These are phyloP conservation scores for Rhizodiscina lignyota DNA, from an alignment of 495 filamentous ascomycete genomes.

Conservation along the genomic window DNA sequence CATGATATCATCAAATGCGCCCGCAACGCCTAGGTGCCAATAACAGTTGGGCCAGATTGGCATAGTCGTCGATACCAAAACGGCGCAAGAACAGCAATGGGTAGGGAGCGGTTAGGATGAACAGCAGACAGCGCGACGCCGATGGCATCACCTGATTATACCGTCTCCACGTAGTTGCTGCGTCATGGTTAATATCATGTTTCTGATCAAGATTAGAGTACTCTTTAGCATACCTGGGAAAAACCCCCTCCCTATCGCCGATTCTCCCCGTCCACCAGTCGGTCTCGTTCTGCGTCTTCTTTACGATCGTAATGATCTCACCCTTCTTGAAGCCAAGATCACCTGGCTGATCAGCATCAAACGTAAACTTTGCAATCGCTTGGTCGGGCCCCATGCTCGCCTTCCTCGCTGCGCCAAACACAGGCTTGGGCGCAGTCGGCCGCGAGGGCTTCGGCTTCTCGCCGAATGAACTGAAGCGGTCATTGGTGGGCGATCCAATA, in stretches of 20 bases:
- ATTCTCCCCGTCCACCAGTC: conserved; percentile 78
- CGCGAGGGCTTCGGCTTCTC: conserved; percentile 36
- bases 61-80: no score
- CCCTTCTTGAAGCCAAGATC: conserved; percentile 96
- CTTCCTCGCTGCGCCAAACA: conserved; percentile 45
- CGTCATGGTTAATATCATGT: not conserved
- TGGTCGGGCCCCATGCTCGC: conserved; percentile 60
- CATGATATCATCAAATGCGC: no score
- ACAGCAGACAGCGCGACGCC: no score
- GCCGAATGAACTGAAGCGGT: conserved; percentile 26
- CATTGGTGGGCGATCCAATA: conserved; percentile 1
- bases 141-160: no score
- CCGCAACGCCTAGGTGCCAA: no score
- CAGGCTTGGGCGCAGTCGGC: conserved; percentile 76
- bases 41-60: no score
- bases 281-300: conserved; percentile 79
- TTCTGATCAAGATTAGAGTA: not conserved
- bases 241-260: conserved; percentile 46
- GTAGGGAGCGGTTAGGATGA: no score
- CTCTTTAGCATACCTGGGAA: conserved; percentile 29
- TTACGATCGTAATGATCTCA: conserved; percentile 90
- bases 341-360: conserved; percentile 83
- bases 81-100: no score
- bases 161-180: conserved; percentile 10
- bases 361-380: conserved; percentile 77